Base-by-base conservation (phyloP, 139 green algal genomes). In the Chlorella ohadii region DNA sequence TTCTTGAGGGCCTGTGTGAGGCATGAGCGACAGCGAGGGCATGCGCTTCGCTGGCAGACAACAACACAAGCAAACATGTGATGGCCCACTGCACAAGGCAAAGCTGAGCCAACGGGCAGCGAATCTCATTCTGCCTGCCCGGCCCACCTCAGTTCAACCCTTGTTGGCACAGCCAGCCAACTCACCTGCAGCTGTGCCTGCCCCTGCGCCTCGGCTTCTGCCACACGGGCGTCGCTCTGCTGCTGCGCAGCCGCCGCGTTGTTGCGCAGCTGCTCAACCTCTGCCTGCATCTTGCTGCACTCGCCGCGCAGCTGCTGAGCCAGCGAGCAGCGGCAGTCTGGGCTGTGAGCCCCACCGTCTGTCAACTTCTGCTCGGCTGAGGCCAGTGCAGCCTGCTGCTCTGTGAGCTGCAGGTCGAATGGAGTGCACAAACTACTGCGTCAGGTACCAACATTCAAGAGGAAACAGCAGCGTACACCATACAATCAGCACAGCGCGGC, bases 111-210 rank as follows among this genome's bases (percentile, higher is more conserved):
- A n/a, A n/a, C n/a, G n/a, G n/a, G n/a, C n/a, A n/a, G n/a, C n/a
- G n/a, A n/a, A n/a, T n/a, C n/a, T n/a, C n/a, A n/a, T n/a, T n/a
- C n/a, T n/a, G n/a, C 25, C 28, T 2, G 61, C 25, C 4, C 27
- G 61, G 25, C 23, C 20, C 61, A 68, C 4, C 61, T 11, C 61
- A 33, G 28, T 4, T 38, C 3, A 70, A 15, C n/a, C n/a, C n/a
- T n/a, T n/a, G n/a, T n/a, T n/a, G n/a, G n/a, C n/a, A n/a, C n/a
- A n/a, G n/a, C 15, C 65, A 44, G 44, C n/a, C 20, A 41, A 9
- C 65, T 28, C 27, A 59, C 76, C 76, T 72, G 76, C 34, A 59
- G 76, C 59, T 71, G 59, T 28, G 57, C 59, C 57, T 72, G 56
- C 25, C 59, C 76, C 7, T 66, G 59, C 15, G 59, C 59, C 5